Conservation (phyloP, 352 stramenopile genomes). For the Aphanomyces invadans region DNA sequence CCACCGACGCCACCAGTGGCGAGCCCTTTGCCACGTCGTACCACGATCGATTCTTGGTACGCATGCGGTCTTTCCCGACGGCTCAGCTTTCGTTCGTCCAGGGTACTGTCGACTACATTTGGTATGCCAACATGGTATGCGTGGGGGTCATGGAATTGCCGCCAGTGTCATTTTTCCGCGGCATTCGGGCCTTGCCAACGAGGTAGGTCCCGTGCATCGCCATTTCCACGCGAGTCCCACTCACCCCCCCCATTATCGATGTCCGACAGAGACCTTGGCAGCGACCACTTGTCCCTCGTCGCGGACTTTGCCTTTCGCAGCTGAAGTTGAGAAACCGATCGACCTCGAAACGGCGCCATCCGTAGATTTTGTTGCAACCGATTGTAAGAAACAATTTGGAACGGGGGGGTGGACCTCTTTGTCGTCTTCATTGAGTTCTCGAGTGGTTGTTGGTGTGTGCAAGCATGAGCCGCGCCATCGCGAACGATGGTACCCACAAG, state of each 20-base stretch:
- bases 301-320: constrained; percentile 38
- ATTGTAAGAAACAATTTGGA: constrained; percentile 4
- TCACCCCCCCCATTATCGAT: background rate
- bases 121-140: constrained; percentile 52
- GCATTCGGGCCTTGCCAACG: constrained; percentile 40
- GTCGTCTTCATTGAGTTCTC: too few species aligned
- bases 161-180: constrained; percentile 41
- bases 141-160: constrained; percentile 61
- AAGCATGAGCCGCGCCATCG: too few species aligned
- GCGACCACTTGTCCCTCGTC: constrained; percentile 60
- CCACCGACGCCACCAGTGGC: constrained; percentile 38
- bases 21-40: constrained; percentile 71
- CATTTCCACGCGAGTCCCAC: too few species aligned
- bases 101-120: constrained; percentile 61
- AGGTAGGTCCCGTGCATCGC: background rate
- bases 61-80: background rate
- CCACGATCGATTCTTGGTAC: constrained; percentile 34
- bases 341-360: too few species aligned
- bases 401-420: background rate
- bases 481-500: too few species aligned
- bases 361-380: too few species aligned
- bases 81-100: too few species aligned
- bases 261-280: constrained; percentile 34
- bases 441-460: too few species aligned
- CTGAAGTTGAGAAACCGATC: background rate